These are phyloP conservation scores for Gracilariopsis chorda DNA, from an alignment of 23 red algal species.

Conservation along the genomic window DNA sequence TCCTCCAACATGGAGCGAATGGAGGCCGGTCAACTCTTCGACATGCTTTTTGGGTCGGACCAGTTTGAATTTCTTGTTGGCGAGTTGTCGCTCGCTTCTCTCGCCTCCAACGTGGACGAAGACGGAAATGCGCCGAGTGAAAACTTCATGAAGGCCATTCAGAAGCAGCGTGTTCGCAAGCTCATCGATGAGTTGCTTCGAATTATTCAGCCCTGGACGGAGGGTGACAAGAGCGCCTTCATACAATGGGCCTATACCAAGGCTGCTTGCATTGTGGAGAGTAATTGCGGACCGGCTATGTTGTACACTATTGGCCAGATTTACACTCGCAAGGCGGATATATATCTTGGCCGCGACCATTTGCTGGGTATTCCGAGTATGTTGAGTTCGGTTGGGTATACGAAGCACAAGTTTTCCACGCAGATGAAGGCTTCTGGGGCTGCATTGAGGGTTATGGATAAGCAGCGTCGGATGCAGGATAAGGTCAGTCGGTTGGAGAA, in stretches of 20 bases:
- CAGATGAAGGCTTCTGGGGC: constrained; percentile 58
- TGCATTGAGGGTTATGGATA: constrained; percentile 63
- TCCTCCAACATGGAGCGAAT: constrained; percentile 65
- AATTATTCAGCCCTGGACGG: constrained; percentile 57
- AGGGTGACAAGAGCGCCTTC: constrained; percentile 72
- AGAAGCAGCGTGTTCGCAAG: constrained; percentile 52
- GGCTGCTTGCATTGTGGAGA: constrained; percentile 44
- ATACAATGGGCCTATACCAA: constrained; percentile 72
- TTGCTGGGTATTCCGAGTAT: constrained; percentile 66
- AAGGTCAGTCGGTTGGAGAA: constrained; percentile 38
- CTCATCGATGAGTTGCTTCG: constrained; percentile 50
- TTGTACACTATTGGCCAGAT: constrained; percentile 72
- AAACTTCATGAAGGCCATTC: constrained; percentile 42
- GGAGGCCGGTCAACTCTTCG: constrained; percentile 71
- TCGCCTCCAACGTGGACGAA: constrained; percentile 72
- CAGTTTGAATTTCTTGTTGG: constrained; percentile 82
- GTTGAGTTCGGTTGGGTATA: constrained; percentile 67
- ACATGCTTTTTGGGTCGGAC: constrained; percentile 85
- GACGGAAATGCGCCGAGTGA: constrained; percentile 70
- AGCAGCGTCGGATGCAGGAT: constrained; percentile 75
- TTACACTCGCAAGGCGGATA: constrained; percentile 77
- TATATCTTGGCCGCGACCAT: constrained; percentile 53
- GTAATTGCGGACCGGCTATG: constrained; percentile 71
- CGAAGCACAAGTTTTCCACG: constrained; percentile 65
- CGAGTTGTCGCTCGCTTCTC: constrained; percentile 72